Conservation (phyloP, 2,329 filamentous ascomycete genomes). For the Rachicladosporium sp. region DNA sequence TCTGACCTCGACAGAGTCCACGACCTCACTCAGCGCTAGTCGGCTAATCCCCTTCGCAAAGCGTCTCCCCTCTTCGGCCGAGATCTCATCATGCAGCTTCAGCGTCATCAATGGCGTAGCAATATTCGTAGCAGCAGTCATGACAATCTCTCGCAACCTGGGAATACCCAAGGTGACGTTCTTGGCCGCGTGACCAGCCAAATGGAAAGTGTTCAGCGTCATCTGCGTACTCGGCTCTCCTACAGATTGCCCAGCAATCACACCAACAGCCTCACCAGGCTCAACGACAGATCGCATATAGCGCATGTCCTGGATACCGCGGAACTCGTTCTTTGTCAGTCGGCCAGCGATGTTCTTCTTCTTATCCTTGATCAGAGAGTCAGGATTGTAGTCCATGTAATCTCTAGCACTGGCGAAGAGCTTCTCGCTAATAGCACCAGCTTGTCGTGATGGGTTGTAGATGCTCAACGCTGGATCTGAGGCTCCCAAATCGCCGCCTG, state of each 20-base stretch:
- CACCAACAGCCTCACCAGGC: conserved; percentile 90
- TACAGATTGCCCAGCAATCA: conserved; percentile 91
- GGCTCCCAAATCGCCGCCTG: conserved; percentile 46
- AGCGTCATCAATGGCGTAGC: conserved; percentile 87
- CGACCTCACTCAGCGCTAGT: conserved; percentile 68
- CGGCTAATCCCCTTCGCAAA: conserved; percentile 90
- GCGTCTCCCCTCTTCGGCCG: conserved; percentile 53
- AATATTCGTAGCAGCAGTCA: conserved; percentile 86
- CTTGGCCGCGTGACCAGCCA: conserved; percentile 94
- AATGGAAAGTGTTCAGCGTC: conserved; percentile 99
- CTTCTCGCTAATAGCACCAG: conserved; percentile 79
- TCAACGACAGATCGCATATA: conserved; percentile 88
- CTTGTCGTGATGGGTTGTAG: conserved; percentile 63
- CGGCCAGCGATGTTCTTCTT: conserved; percentile 34
- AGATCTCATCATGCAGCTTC: conserved; percentile 60
- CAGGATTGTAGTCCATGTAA: conserved; percentile 67
- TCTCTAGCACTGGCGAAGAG: conserved; percentile 61
- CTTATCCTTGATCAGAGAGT: conserved; percentile 48
- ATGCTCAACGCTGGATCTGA: conserved; percentile 64
- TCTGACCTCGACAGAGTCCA: conserved; percentile 68
- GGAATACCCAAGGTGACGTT: conserved; percentile 99
- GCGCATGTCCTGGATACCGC: conserved; percentile 77
- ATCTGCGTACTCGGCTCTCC: conserved; percentile 98
- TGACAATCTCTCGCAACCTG: conserved; percentile 89
- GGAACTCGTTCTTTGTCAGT: conserved; percentile 59